phyloP scores from a whole-genome alignment of 202 grass and related monocot genomes.

The Schoenoplectus triqueter region DNA sequence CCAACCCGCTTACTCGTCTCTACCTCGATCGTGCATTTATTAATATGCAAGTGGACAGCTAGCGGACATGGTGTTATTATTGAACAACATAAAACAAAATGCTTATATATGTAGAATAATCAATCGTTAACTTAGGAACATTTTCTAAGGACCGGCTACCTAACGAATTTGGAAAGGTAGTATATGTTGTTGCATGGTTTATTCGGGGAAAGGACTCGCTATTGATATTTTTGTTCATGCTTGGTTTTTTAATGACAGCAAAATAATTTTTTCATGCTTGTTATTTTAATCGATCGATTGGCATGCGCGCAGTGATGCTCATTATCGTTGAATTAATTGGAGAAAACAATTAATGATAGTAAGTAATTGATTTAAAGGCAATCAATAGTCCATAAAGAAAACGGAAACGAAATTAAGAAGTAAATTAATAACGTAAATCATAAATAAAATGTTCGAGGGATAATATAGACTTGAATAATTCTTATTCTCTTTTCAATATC shows the following conservation, averaged over 20 bases:
- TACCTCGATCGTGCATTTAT: constrained; percentile 30
- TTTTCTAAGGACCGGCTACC: constrained; percentile 20
- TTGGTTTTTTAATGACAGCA: not conserved
- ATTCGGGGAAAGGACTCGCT: not conserved
- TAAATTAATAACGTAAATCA: not conserved
- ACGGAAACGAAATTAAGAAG: not conserved
- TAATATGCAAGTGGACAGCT: not conserved
- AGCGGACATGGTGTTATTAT: constrained; percentile 1
- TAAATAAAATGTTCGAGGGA: not conserved
- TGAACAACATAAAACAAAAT: constrained; percentile 19
- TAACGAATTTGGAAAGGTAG: constrained; percentile 7
- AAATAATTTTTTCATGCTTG: not conserved
- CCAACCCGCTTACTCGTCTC: not conserved
- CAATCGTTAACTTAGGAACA: constrained; percentile 19
- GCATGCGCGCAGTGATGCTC: not conserved
- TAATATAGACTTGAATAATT: not conserved
- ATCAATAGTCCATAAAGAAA: not conserved
- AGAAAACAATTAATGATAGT: not conserved
- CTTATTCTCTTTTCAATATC: not conserved
- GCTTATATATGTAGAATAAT: not conserved
- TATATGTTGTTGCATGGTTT: not conserved
- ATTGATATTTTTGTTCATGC: not conserved
- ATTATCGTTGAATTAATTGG: not conserved
- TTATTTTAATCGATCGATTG: not conserved
- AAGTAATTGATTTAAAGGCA: not conserved